Conservation (phyloP, 495 filamentous ascomycete species). For the Penicillium simplicissimum region DNA sequence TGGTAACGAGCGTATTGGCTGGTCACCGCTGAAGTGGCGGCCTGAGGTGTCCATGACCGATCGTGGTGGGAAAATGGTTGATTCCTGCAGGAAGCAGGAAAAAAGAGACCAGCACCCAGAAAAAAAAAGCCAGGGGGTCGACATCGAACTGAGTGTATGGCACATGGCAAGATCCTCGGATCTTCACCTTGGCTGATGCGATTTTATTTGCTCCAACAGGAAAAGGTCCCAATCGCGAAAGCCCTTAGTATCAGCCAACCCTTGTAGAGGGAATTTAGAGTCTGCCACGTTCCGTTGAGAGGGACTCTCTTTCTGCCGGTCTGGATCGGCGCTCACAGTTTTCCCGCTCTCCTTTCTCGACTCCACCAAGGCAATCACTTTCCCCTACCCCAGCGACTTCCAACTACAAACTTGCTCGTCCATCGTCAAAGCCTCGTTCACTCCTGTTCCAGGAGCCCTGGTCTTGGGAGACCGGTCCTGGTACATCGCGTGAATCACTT, state of each 20-base stretch:
- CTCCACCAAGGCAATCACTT: constrained; percentile 33
- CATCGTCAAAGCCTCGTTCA: not conserved
- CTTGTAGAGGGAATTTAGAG: not conserved
- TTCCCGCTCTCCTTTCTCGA: constrained; percentile 36
- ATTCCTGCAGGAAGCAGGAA: not conserved
- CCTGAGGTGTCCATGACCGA: constrained; percentile 10
- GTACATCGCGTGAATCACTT: constrained; percentile 12
- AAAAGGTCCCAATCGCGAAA: not conserved
- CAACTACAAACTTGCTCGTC: not conserved
- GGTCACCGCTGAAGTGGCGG: constrained; percentile 8
- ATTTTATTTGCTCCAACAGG: not conserved
- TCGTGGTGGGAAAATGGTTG: constrained; percentile 8
- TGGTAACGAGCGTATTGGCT: constrained; percentile 2
- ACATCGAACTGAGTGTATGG: not conserved
- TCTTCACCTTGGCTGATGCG: not conserved
- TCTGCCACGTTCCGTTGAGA: constrained; percentile 6
- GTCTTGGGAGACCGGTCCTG: constrained; percentile 29
- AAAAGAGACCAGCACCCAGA: not conserved
- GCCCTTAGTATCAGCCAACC: too few relatives aligned
- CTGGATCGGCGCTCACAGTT: constrained; percentile 32
- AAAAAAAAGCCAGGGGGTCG: too few relatives aligned
- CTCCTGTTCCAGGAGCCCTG: constrained; percentile 25
- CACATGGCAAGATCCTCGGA: not conserved
- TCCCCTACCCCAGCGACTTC: constrained; percentile 13
- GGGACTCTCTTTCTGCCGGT: constrained; percentile 20